Percentiles rank a stretch among this genome's conserved stretches.
Conservation (phyloP, 2,329 filamentous ascomycete genomes). For the Claviceps sp. region DNA sequence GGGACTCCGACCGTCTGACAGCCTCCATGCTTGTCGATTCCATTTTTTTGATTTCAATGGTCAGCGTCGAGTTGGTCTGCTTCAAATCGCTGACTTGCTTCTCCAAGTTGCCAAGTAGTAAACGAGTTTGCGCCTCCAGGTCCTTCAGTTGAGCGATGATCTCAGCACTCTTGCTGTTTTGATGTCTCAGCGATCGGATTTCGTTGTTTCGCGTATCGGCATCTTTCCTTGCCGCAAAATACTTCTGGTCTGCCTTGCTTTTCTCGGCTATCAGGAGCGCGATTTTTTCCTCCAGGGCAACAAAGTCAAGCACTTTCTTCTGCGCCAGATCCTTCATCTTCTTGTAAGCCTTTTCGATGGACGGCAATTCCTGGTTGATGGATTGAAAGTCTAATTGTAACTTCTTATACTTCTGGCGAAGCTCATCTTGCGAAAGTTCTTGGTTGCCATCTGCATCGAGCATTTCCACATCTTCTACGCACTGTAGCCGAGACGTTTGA, state of each 20-base stretch:
- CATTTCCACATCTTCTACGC: conserved; percentile 33
- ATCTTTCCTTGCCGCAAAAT: conserved; percentile 88
- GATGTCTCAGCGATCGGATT: conserved; percentile 62
- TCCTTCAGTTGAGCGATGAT: conserved; percentile 92
- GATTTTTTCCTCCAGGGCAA: conserved; percentile 64
- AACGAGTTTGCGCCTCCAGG: conserved; percentile 63
- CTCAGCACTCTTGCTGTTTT: conserved; percentile 83
- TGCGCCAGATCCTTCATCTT: conserved; percentile 73
- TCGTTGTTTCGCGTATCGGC: conserved; percentile 77
- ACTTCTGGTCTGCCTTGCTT: conserved; percentile 93
- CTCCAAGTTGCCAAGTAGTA: conserved; percentile 70
- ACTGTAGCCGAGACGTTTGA: conserved; percentile 59
- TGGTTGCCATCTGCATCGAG: conserved; percentile 35
- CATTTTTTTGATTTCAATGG: conserved; percentile 59
- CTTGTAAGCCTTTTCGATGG: conserved; percentile 83
- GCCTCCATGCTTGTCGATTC: conserved; percentile 62
- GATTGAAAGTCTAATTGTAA: conserved; percentile 70
- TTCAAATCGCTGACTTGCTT: conserved; percentile 79
- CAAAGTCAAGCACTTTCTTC: conserved; percentile 73
- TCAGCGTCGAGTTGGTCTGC: conserved; percentile 59
- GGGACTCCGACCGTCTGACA: conserved; percentile 52
- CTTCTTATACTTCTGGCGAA: conserved; percentile 59
- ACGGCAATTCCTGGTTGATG: conserved; percentile 75
- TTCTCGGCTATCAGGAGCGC: conserved; percentile 71
- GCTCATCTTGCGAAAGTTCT: conserved; percentile 51